These are phyloP conservation scores for Aspergillus ochraceus DNA, from an alignment of 2,329 filamentous ascomycete genomes.

Conservation along the genomic window DNA sequence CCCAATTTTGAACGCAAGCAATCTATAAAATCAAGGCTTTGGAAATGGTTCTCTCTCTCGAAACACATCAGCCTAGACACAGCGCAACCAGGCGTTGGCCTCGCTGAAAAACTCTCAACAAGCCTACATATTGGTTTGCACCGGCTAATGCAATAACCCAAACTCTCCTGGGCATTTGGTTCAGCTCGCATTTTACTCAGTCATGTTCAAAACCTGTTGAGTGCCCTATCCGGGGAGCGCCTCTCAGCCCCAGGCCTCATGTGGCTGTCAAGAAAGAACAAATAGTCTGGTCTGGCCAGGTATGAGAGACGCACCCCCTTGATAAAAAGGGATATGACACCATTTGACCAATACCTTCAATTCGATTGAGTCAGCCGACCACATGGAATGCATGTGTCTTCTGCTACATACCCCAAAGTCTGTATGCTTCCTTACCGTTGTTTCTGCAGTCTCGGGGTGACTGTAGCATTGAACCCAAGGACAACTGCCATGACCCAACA, in stretches of 20 bases:
- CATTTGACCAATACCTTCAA: background rate
- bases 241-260: background rate
- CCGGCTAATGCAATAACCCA: too few relatives aligned
- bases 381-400: background rate
- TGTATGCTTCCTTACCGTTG: background rate
- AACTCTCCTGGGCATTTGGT: too few relatives aligned
- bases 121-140: too few relatives aligned
- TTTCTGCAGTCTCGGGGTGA: background rate
- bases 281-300: background rate
- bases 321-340: background rate
- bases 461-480: constrained; percentile 1
- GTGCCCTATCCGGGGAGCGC: background rate
- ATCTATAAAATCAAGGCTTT: too few relatives aligned
- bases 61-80: too few relatives aligned
- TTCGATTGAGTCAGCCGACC: background rate
- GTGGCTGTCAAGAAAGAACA: background rate
- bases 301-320: background rate
- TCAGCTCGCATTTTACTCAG: too few relatives aligned
- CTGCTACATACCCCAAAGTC: background rate
- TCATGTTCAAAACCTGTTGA: background rate
- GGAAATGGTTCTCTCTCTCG: too few relatives aligned
- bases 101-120: too few relatives aligned
- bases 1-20: too few relatives aligned
- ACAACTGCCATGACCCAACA: background rate
- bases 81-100: too few relatives aligned